These are phyloP conservation scores for Dysphania ambrosioides DNA, from an alignment of 148 eudicot species.

Conservation along the genomic window DNA sequence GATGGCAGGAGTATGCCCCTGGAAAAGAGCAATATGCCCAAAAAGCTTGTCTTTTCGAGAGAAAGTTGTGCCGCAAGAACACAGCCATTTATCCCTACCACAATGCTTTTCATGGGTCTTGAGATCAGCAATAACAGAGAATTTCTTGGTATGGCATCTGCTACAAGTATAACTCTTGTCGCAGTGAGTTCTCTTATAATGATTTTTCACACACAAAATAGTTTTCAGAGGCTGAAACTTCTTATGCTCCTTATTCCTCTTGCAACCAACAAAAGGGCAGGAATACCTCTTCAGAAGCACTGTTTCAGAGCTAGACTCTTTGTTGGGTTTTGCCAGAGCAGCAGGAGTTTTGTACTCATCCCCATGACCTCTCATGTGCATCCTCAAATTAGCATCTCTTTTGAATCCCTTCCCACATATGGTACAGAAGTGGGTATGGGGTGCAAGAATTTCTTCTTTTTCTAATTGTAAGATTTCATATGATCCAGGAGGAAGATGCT, in stretches of 20 bases:
- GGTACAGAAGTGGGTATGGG: constrained; percentile 93
- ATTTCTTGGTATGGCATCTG: constrained; percentile 81
- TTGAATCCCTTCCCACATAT: constrained; percentile 96
- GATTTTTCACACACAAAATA: constrained; percentile 88
- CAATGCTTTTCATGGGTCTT: constrained; percentile 98
- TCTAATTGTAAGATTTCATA: constrained; percentile 88
- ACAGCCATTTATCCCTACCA: constrained; percentile 93
- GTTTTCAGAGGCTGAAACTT: constrained; percentile 92
- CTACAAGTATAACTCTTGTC: constrained; percentile 91
- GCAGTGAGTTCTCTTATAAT: constrained; percentile 92
- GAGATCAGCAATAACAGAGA: constrained; percentile 92
- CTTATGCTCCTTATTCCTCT: constrained; percentile 87
- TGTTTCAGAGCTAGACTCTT: constrained; percentile 60
- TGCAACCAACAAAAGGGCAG: constrained; percentile 84
- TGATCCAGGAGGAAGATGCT: constrained; percentile 86
- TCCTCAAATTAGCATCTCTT: constrained; percentile 88
- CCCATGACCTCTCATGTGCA: constrained; percentile 99
- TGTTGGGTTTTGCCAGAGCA: constrained; percentile 90
- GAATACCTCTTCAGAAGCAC: constrained; percentile 80
- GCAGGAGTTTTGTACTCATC: constrained; percentile 88
- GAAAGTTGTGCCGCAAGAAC: constrained; percentile 96
- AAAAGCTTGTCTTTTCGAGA: constrained; percentile 96
- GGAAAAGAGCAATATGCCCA: constrained; percentile 92
- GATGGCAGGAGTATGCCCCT: constrained; percentile 92
- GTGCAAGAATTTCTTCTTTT: constrained; percentile 92